A percentile compares a stretch with the other conserved stretches of the same genome.
phyloP scores from a whole-genome alignment of 805 yeast species.

The Yarrowia sp. region DNA sequence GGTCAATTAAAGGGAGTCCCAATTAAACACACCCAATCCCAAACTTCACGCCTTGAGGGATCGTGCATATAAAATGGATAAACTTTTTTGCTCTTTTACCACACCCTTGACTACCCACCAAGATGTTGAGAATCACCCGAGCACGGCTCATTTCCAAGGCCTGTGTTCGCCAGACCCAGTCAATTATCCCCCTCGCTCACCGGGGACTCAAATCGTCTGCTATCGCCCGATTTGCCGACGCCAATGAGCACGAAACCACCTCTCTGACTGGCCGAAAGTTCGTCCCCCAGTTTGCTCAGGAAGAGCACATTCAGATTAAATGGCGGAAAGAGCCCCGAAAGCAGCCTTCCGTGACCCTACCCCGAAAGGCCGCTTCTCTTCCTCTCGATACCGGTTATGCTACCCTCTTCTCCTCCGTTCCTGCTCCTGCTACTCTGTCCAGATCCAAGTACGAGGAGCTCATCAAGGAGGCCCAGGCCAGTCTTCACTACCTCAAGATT shows the following conservation, averaged over 20 bases:
- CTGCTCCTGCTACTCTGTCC: neutral
- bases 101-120: neutral
- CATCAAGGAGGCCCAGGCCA: neutral
- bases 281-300: slow-evolving; percentile 23
- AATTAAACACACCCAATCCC: neutral
- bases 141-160: slow-evolving; percentile 22
- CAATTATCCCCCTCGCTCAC: neutral
- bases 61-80: slow-evolving; percentile 12
- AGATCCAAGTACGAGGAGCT: neutral
- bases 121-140: slow-evolving; percentile 17
- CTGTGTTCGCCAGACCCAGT: slow-evolving; percentile 15
- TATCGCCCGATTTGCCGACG: neutral
- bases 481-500: slow-evolving; percentile 6
- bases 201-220: slow-evolving; percentile 1
- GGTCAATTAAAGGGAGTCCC: too few species aligned
- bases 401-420: neutral
- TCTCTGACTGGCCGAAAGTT: slow-evolving; percentile 6
- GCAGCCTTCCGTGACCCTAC: neutral
- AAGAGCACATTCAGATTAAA: slow-evolving; percentile 5
- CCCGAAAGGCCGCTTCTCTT: neutral
- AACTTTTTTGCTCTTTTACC: slow-evolving; percentile 11
- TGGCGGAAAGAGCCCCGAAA: slow-evolving; percentile 12
- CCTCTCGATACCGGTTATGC: neutral
- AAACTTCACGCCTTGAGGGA: neutral
- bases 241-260: slow-evolving; percentile 9